Base-by-base conservation (phyloP, 73 alveolate genomes). In the Effrenium voratum region DNA sequence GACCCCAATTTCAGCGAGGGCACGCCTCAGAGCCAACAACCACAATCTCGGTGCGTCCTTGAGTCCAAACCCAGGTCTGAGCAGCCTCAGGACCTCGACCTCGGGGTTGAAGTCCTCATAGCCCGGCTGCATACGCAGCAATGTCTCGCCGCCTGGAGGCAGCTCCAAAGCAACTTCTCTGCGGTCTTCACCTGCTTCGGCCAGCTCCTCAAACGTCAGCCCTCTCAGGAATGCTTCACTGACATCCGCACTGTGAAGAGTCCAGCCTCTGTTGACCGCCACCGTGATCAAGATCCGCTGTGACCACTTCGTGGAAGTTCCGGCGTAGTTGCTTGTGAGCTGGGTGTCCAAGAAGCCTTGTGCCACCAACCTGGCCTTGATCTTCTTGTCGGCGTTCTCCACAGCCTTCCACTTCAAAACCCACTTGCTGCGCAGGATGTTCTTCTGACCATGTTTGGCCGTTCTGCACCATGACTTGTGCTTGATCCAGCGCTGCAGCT, bases 171-270 rank as follows among this genome's bases (percentile, higher is more conserved):
- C 59, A 4, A 84, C 93, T 34, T 41, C 40, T 16, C 93, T 19
- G n/a, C n/a, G n/a, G n/a, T n/a, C n/a, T n/a, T n/a, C n/a, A 1
- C 38, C 49, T 1, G 19, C 79, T 2, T 19, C 70, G 10, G n/a
- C 57, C 34, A 84, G 43, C 59, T 84, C 93, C 5, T n/a, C 55
- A 28, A 84, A 84, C 30, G 80, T 84, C 80, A 84, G 41, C 5
- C 93, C 93, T 0, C 93, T 38, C 24, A 84, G 26, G 43, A 84
- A 84, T 3, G 93, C 93, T 84, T 84, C 93, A 5, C 75, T 45
- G 24, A 84, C 34, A 44, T 84, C 93, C 0, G 80, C 77, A 45
- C n/a, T n/a, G n/a, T n/a, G n/a, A n/a, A 57, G 70, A 1, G 16
- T 57, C 70, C 70, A 57, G 1, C 12, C n/a, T 24, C 16, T 22